phyloP scores from a whole-genome alignment of 306 rosid genomes.

The Albizia julibrissin region DNA sequence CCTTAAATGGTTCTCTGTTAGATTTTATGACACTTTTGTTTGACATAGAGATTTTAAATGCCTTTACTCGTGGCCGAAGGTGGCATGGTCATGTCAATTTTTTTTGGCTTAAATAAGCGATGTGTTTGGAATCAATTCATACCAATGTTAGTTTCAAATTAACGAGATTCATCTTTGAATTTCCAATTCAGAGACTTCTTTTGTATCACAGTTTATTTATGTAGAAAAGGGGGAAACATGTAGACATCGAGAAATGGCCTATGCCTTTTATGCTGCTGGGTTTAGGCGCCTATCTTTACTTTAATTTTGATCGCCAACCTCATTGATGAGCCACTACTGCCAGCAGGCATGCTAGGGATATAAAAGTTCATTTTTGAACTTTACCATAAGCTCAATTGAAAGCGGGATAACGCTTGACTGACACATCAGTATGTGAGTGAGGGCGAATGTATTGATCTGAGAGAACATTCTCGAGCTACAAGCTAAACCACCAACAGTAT shows the following conservation, averaged over 20 bases:
- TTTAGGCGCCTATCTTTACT: not conserved
- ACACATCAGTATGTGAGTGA: not conserved
- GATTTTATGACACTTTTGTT: not conserved
- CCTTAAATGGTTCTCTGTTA: not conserved
- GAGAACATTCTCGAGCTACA: not conserved
- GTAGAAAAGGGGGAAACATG: not conserved
- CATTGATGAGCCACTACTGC: not conserved
- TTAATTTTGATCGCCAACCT: not conserved
- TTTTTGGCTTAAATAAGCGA: not conserved
- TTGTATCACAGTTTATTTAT: not conserved
- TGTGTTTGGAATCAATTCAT: not conserved
- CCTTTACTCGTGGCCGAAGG: not conserved
- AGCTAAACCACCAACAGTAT: not conserved
- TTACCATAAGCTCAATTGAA: not conserved
- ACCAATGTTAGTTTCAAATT: not conserved
- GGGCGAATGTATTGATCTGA: not conserved
- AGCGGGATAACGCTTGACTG: not conserved
- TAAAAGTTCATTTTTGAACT: not conserved
- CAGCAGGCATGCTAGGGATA: not conserved
- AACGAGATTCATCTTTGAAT: not conserved
- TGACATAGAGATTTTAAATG: not conserved
- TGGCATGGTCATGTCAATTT: not conserved
- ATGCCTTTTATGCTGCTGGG: not conserved
- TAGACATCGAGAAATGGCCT: not conserved
- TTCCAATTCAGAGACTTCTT: not conserved